Evolutionary conservation across 2,329 filamentous ascomycete genomes (phyloP).

Genomic region (Alternaria dauci): DNA sequence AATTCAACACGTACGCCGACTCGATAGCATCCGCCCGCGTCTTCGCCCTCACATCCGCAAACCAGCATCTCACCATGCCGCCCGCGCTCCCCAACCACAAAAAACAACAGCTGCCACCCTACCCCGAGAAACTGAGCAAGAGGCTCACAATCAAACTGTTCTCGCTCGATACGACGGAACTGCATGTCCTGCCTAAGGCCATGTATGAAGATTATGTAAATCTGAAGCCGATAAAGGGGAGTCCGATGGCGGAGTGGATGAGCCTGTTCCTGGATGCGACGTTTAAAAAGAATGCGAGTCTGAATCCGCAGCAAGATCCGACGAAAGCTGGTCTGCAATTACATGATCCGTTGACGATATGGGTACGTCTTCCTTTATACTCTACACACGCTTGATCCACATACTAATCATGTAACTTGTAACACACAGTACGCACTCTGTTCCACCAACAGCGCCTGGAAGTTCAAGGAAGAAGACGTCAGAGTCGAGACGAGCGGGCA

Average conservation of each 20-base stretch:
- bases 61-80: conserved; percentile 82
- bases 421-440: conserved; percentile 39
- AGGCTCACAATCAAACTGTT: conserved; percentile 58
- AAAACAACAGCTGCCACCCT: conserved; percentile 44
- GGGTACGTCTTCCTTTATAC: conserved; percentile 4
- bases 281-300: conserved; percentile 55
- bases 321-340: conserved; percentile 53
- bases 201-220: conserved; percentile 46
- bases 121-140: conserved; percentile 53
- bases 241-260: conserved; percentile 58
- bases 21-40: conserved; percentile 58
- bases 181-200: conserved; percentile 54
- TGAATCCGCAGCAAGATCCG: conserved; percentile 48
- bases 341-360: conserved; percentile 57
- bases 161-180: conserved; percentile 58
- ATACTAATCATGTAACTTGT: too few species aligned
- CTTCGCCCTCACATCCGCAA: conserved; percentile 60
- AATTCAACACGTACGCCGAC: conserved; percentile 97
- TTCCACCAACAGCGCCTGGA: conserved; percentile 38
- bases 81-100: conserved; percentile 59
- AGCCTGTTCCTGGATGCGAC: conserved; percentile 56
- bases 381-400: too few species aligned
- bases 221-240: conserved; percentile 38
- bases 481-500: conserved; percentile 89
- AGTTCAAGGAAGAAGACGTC: conserved; percentile 71